Conservation (phyloP, 1,284 basidiomycete species). For the Ceratobasidium sp. region DNA sequence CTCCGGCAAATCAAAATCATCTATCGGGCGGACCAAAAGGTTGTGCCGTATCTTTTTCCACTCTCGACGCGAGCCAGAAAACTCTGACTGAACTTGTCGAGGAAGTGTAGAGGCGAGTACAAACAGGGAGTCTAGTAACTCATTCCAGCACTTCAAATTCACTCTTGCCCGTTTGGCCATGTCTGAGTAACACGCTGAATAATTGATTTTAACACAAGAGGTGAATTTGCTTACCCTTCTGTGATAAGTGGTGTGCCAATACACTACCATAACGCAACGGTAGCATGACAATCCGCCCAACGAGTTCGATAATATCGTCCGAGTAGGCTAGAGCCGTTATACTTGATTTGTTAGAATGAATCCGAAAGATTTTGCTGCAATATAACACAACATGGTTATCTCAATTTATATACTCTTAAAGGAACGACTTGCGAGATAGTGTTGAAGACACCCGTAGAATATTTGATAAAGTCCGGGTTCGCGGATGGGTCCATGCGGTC, state of each 20-base stretch:
- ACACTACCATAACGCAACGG: neutral
- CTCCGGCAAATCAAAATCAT: neutral
- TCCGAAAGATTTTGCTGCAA: neutral
- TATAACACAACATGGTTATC: neutral
- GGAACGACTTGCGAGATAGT: neutral
- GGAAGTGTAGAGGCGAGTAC: neutral
- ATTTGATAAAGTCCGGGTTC: neutral
- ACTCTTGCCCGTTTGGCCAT: too few relatives aligned
- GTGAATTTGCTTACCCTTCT: neutral
- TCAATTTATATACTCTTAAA: neutral
- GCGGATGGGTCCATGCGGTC: neutral
- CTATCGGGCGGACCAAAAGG: neutral
- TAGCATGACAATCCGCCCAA: neutral
- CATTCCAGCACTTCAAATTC: neutral
- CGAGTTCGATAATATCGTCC: slow-evolving; percentile 2
- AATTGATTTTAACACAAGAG: neutral
- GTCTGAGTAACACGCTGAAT: neutral
- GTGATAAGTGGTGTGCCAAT: neutral
- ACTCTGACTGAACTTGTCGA: neutral
- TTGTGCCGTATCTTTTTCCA: slow-evolving; percentile 1
- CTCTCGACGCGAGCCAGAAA: neutral
- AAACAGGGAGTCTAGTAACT: neutral
- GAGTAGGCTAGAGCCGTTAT: neutral
- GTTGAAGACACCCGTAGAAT: neutral
- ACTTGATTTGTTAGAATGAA: neutral